Percentiles rank a stretch among this genome's conserved stretches.
phyloP scores from a whole-genome alignment of 2,329 filamentous ascomycete species.

The Aspergillus ustus region DNA sequence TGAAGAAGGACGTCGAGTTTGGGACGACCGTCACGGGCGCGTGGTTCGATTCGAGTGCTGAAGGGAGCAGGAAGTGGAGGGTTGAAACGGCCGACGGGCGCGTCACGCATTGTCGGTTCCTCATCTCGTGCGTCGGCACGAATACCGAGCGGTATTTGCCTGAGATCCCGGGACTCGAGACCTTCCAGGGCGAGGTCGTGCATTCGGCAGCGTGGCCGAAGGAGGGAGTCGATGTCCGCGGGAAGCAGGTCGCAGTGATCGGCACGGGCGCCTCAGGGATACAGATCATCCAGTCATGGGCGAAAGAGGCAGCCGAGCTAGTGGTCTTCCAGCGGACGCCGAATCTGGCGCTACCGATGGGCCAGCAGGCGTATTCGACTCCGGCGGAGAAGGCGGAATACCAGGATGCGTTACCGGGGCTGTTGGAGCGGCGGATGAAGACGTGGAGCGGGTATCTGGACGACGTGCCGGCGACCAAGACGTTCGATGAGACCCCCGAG shows the following conservation, averaged over 20 bases:
- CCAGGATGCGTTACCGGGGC: slow-evolving; percentile 49
- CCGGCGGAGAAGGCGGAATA: slow-evolving; percentile 16
- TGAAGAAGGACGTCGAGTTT: slow-evolving; percentile 53
- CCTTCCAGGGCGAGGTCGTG: slow-evolving; percentile 57
- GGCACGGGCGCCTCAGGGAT: slow-evolving; percentile 61
- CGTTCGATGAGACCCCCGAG: slow-evolving; percentile 54
- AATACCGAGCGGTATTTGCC: slow-evolving; percentile 50
- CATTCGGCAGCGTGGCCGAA: slow-evolving; percentile 62
- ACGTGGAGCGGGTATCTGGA: slow-evolving; percentile 61
- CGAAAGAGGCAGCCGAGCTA: slow-evolving; percentile 56
- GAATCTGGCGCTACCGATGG: slow-evolving; percentile 60
- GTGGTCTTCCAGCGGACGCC: slow-evolving; percentile 66
- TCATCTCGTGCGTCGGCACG: slow-evolving; percentile 54
- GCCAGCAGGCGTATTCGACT: slow-evolving; percentile 20
- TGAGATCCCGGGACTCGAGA: slow-evolving; percentile 39
- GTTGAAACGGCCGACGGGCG: slow-evolving; percentile 49
- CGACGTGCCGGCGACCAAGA: slow-evolving; percentile 57
- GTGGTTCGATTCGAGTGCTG: slow-evolving; percentile 38
- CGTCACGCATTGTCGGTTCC: slow-evolving; percentile 44
- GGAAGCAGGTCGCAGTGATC: slow-evolving; percentile 57
- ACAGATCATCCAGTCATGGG: slow-evolving; percentile 63
- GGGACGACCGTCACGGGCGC: slow-evolving; percentile 48
- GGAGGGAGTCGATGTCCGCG: slow-evolving; percentile 49
- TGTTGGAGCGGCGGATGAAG: slow-evolving; percentile 57
- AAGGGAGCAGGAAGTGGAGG: slow-evolving; percentile 45